Conservation (phyloP, 2,329 filamentous ascomycete species). For the Penicillium decumbens region DNA sequence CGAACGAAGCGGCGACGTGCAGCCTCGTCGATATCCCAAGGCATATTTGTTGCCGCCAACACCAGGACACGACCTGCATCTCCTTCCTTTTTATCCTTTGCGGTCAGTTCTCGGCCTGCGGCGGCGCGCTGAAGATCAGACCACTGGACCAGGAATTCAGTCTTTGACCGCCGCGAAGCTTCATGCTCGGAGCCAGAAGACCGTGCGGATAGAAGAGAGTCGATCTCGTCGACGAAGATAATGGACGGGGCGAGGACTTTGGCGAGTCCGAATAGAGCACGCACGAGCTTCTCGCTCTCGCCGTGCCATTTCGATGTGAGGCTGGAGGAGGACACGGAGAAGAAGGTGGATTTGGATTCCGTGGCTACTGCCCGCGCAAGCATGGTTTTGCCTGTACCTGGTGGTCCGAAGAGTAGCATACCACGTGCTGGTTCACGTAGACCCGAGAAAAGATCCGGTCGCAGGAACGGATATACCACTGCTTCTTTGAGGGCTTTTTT, state of each 20-base stretch:
- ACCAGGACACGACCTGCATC: constrained; percentile 88
- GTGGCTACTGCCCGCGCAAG: constrained; percentile 89
- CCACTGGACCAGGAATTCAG: constrained; percentile 97
- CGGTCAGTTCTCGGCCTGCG: constrained; percentile 66
- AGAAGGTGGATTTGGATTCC: constrained; percentile 91
- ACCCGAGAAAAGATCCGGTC: constrained; percentile 93
- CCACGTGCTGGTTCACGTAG: constrained; percentile 88
- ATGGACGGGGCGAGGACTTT: constrained; percentile 87
- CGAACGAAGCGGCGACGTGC: constrained; percentile 85
- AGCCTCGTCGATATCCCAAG: constrained; percentile 97
- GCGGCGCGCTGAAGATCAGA: constrained; percentile 88
- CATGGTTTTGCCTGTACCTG: constrained; percentile 99
- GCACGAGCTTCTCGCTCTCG: constrained; percentile 92
- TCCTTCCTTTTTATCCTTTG: constrained; percentile 63
- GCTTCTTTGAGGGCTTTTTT: constrained; percentile 92
- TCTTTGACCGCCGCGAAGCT: constrained; percentile 89
- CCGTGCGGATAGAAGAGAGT: constrained; percentile 80
- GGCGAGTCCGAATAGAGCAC: constrained; percentile 84
- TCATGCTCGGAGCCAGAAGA: constrained; percentile 79
- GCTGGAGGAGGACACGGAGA: constrained; percentile 91
- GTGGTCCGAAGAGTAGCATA: constrained; percentile 93
- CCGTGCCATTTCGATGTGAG: constrained; percentile 94
- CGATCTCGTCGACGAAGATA: constrained; percentile 98
- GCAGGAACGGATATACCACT: constrained; percentile 93
- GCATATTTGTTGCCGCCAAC: constrained; percentile 88